Base-by-base conservation (phyloP, 164 flowering plant genomes). In the Magnolia kwangsiensis region DNA sequence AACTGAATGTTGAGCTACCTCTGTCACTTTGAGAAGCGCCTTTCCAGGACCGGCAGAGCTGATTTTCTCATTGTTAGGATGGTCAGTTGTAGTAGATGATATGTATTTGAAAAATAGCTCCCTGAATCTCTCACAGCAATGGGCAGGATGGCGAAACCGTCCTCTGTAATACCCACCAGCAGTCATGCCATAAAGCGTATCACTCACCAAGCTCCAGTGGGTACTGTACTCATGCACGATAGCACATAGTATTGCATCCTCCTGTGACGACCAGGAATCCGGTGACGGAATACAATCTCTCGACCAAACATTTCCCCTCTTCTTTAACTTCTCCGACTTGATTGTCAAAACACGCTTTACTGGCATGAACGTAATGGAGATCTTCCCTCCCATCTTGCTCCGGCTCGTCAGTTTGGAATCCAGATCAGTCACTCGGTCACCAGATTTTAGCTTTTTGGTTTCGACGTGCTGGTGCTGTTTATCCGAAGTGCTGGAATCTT, bases 181-280 rank as follows among this genome's bases (percentile, higher is more conserved):
- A 75, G 92, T 78, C 89, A 90, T 90, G 14, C 95, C 91, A 86
- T 90, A 92, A 10, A 96, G 82, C 51, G 85, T 78, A 37, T 92
- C 98, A 84, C 99, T 91, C 69, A 88, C 92, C 82, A 96, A 86
- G 78, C 87, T 86, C 99, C 99, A 96, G 71, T 92, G 80, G 16
- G 95, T 83, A 27, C 97, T 93, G 84, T 94, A 96, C 82, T 96
- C 98, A 81, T 96, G 98, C 24, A 96, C 93, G 75, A 87, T 80
- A 67, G 98, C 98, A 88, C 99, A 96, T 55, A 96, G 81, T 75
- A 92, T 78, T 7, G 94, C 98, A 88, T 96, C 99, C 84, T 96
- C 99, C 68, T 86, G 90, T 18, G 97, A 81, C 76, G 88, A 83
- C 99, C 99, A 96, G 51, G 80, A 65, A 89, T 96, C 99, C 10